Conservation (phyloP, 345 rosid species). For the Isatis tinctoria region DNA sequence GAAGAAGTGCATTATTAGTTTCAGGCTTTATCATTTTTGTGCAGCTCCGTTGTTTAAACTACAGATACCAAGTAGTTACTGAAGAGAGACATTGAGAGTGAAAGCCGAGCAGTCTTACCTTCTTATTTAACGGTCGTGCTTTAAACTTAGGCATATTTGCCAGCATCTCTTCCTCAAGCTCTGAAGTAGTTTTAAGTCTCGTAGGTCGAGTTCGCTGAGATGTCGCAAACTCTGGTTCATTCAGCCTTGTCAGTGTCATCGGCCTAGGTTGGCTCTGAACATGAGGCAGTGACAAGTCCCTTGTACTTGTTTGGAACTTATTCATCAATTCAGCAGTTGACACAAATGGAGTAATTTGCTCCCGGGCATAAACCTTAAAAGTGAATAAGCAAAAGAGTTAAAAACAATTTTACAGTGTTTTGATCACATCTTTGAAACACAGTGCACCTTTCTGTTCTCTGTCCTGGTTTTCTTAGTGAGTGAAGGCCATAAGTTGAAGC, state of each 20-base stretch:
- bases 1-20: not conserved
- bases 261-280: not conserved
- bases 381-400: not conserved
- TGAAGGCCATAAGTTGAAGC: not conserved
- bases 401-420: not conserved
- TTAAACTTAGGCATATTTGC: not conserved
- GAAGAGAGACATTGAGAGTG: not conserved
- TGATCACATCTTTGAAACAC: not conserved
- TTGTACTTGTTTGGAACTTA: not conserved
- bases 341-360: not conserved
- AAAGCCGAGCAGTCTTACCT: not conserved
- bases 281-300: not conserved
- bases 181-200: not conserved
- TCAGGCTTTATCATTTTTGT: not conserved
- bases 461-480: not conserved
- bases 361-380: not conserved
- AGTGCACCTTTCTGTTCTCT: not conserved
- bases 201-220: not conserved
- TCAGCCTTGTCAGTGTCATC: not conserved
- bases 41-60: not conserved
- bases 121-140: not conserved
- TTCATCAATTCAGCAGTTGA: not conserved
- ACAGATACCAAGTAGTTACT: not conserved
- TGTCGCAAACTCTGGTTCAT: not conserved
- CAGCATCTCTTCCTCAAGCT: not conserved